Evolutionary conservation across 805 yeast species (phyloP), one percentile per base, ranked within the genome.

Genomic region (Candida awuae): DNA sequence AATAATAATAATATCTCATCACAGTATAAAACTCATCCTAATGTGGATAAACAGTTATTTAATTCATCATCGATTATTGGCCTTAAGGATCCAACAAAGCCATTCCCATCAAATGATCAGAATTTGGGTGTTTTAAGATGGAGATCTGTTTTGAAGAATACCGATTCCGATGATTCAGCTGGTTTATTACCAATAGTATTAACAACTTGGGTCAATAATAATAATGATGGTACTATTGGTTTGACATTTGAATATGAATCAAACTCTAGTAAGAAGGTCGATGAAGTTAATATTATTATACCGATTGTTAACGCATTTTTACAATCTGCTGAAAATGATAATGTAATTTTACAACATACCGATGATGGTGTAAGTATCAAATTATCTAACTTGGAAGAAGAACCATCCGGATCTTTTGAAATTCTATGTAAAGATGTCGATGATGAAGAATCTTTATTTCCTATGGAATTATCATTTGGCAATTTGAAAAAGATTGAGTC

Each of bases 21-120:
- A 33, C 87, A 81, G 55, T 92, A 75, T 67, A 88, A 88, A 62
- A 87, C 97, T 13, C 96, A 92, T 67, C 98, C 98, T 47, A 88
- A 90, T 58, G 94, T 92, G 48, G 97, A 92, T 64, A 80, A 84
- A 54, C 66, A 65, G 30, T 61, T 75, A 54, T 92, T 90, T 60
- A 68, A 71, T 32, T 57, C 71, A 12, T 59, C 67, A 13, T 67
- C 72, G 42, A 61, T 72, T 31, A 77, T 92, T 53, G 82, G 82
- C 1, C 72, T 88, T 54, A 84, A 84, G 57, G 94, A 88, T 58
- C 66, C 76, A 38, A 55, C 71, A 33, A 84, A 85, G 55, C 75
- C 87, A 26, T 88, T 92, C 75, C 97, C 97, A 29, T 70, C 87
- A 8, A 86, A 88, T 60, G 95, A 87, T 58, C 90, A 85, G 56